Percentiles rank a stretch among this genome's conserved stretches.
These are phyloP conservation scores for Cordyceps fumosorosea DNA, from an alignment of 2,329 filamentous ascomycete genomes.

Conservation along the genomic window DNA sequence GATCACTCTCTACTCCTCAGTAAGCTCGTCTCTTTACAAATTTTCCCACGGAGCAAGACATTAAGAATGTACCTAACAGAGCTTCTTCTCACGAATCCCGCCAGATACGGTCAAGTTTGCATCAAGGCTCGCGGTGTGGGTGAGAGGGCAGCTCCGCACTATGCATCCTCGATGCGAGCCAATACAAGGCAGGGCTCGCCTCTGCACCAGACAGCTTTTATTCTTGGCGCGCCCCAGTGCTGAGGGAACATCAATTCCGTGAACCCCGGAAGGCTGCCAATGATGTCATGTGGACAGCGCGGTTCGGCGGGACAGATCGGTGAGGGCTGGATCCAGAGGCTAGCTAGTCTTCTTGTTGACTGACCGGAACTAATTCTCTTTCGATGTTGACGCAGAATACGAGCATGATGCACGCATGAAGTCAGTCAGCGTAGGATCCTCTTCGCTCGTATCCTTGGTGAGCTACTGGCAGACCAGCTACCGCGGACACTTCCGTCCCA, in stretches of 20 bases:
- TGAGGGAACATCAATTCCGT: not conserved
- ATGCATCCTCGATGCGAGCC: not conserved
- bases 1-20: not conserved
- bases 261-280: not conserved
- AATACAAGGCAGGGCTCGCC: not conserved
- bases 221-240: not conserved
- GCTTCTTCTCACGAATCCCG: not conserved
- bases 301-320: constrained; percentile 1
- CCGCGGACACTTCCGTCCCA: not conserved
- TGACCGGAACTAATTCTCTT: not conserved
- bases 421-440: not conserved
- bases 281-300: not conserved
- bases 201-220: not conserved
- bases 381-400: not conserved
- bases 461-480: not conserved
- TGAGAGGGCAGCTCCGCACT: no score
- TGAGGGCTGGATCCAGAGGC: not conserved
- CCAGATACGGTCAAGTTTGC: not conserved
- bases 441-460: not conserved
- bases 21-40: not conserved
- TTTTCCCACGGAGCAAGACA: no score
- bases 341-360: not conserved
- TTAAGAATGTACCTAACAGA: not conserved
- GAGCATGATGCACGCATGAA: not conserved
- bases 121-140: not conserved